phyloP scores from a whole-genome alignment of 768 basidiomycete species.

The Podaxis sp. region DNA sequence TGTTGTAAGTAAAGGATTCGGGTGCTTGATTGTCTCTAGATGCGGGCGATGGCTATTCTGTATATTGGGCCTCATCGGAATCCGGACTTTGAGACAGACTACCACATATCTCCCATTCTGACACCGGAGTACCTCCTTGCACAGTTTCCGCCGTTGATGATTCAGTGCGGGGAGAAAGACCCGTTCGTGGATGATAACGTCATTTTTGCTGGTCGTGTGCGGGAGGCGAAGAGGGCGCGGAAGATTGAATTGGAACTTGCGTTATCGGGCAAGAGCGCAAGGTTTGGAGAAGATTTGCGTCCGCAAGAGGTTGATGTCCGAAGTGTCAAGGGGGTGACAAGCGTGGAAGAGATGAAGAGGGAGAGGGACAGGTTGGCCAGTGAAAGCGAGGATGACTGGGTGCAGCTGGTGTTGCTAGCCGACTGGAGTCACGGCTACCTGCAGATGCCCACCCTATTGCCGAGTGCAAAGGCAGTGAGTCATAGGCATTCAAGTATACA shows the following conservation, averaged over 20 bases:
- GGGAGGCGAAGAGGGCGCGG: conserved; percentile 88
- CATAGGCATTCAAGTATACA: not conserved
- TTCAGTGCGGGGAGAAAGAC: conserved; percentile 93
- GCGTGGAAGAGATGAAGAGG: conserved; percentile 37
- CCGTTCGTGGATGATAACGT: conserved; percentile 98
- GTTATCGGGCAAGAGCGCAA: conserved; percentile 56
- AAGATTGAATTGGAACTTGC: conserved; percentile 66
- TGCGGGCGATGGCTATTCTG: conserved; percentile 98
- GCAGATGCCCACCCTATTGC: conserved; percentile 89
- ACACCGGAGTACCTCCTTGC: conserved; percentile 80
- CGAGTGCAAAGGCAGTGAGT: conserved; percentile 64
- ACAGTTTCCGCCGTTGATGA: conserved; percentile 88
- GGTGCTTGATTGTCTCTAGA: conserved; percentile 45
- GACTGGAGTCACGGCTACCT: conserved; percentile 98
- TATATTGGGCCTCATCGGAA: conserved; percentile 93
- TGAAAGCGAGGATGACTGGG: conserved; percentile 92
- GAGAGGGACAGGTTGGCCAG: conserved; percentile 57
- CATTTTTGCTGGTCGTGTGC: conserved; percentile 91
- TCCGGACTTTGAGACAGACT: conserved; percentile 93
- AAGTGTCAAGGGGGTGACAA: conserved; percentile 24
- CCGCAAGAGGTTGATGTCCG: conserved; percentile 47
- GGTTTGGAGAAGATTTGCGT: conserved; percentile 57
- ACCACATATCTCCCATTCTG: conserved; percentile 93
- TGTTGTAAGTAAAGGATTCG: not conserved
- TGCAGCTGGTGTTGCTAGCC: conserved; percentile 87